Conservation (phyloP, 2,329 filamentous ascomycete species). For the Xylaria polymorpha region DNA sequence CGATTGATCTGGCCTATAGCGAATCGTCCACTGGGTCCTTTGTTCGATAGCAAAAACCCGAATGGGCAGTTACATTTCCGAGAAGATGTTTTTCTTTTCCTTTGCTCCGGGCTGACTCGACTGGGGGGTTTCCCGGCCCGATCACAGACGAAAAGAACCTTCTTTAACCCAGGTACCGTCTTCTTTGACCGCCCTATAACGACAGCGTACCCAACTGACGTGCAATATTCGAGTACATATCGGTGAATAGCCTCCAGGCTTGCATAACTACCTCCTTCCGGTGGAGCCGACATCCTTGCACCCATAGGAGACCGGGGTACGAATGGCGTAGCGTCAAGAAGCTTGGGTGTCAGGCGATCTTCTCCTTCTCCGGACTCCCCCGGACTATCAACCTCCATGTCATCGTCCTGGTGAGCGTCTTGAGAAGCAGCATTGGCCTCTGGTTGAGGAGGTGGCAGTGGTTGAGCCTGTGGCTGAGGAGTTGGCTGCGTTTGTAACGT, state of each 20-base stretch:
- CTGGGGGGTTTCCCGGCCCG: conserved; percentile 71
- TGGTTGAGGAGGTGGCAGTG: conserved; percentile 46
- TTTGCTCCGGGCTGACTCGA: conserved; percentile 71
- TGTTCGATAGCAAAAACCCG: conserved; percentile 78
- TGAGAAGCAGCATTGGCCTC: conserved; percentile 50
- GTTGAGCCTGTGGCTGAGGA: conserved; percentile 46
- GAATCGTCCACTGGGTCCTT: conserved; percentile 73
- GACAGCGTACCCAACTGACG: conserved; percentile 74
- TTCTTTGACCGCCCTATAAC: conserved; percentile 76
- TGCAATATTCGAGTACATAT: conserved; percentile 72
- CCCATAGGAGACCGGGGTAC: conserved; percentile 67
- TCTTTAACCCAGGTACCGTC: conserved; percentile 73
- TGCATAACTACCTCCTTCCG: conserved; percentile 72
- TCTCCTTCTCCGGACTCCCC: conserved; percentile 59
- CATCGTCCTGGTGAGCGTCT: conserved; percentile 59
- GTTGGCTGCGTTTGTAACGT: conserved; percentile 46
- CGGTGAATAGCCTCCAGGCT: conserved; percentile 74
- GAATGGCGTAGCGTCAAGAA: conserved; percentile 62
- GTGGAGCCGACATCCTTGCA: conserved; percentile 70
- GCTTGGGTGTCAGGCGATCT: conserved; percentile 60
- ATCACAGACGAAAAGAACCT: conserved; percentile 75
- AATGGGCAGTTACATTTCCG: conserved; percentile 76
- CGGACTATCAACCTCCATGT: conserved; percentile 65
- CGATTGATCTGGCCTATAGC: conserved; percentile 69
- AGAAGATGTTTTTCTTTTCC: conserved; percentile 75